These are phyloP conservation scores for Boletus reticuloceps DNA, from an alignment of 768 basidiomycete genomes.

Conservation along the genomic window DNA sequence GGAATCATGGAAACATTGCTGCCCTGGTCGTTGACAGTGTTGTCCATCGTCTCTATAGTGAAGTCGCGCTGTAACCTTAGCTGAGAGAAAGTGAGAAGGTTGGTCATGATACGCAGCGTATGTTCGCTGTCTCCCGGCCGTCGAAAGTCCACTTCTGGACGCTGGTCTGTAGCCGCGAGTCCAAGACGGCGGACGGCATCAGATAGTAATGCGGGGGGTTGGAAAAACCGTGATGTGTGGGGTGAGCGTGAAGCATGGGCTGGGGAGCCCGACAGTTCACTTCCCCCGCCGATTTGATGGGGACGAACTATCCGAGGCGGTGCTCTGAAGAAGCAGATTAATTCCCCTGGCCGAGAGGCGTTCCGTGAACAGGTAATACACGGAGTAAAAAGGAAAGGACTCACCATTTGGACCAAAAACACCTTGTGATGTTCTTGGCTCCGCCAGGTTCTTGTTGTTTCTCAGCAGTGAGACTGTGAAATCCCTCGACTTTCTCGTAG, in stretches of 20 bases:
- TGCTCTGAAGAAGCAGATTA: conserved; percentile 83
- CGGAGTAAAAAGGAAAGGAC: conserved; percentile 6
- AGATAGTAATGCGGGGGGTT: conserved; percentile 66
- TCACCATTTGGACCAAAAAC: conserved; percentile 86
- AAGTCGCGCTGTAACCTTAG: conserved; percentile 38
- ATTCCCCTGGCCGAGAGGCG: conserved; percentile 55
- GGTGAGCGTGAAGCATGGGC: conserved; percentile 25
- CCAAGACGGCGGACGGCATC: conserved; percentile 70
- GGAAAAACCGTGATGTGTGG: conserved; percentile 38
- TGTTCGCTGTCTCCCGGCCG: conserved; percentile 51
- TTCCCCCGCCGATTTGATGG: conserved; percentile 30
- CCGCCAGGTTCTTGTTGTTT: conserved; percentile 74
- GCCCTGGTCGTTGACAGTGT: conserved; percentile 16
- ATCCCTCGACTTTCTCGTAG: conserved; percentile 43
- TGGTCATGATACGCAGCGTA: conserved; percentile 76
- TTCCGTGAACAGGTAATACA: conserved; percentile 1
- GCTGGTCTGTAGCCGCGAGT: conserved; percentile 58
- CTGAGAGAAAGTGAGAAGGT: conserved; percentile 61
- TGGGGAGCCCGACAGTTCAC: conserved; percentile 50
- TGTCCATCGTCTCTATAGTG: conserved; percentile 41
- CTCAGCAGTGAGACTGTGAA: conserved; percentile 53
- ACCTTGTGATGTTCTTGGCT: conserved; percentile 84
- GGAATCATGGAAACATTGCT: conserved; percentile 27
- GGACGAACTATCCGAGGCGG: conserved; percentile 72
- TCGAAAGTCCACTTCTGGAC: conserved; percentile 39